Conservation (phyloP, 192 early-diverging fungal species). For the Coemansia sp. region DNA sequence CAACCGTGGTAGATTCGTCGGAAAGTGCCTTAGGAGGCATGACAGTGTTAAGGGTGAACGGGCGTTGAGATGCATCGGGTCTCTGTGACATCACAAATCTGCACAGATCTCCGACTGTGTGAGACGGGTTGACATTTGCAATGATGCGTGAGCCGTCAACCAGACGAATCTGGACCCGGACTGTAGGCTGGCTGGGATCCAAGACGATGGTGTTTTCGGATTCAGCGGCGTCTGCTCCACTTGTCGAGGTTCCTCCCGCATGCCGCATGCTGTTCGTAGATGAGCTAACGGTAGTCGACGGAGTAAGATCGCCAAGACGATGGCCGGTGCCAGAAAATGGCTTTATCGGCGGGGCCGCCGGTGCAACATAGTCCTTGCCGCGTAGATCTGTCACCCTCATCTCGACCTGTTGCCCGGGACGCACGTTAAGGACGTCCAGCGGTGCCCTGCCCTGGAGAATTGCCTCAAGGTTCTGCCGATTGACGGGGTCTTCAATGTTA, state of each 20-base stretch:
- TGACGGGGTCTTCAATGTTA: constrained; percentile 83
- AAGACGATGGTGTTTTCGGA: constrained; percentile 54
- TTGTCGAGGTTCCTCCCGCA: neutral
- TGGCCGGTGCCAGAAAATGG: constrained; percentile 82
- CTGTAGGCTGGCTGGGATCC: constrained; percentile 75
- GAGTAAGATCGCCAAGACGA: constrained; percentile 68
- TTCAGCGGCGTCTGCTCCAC: constrained; percentile 2
- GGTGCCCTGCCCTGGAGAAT: constrained; percentile 93
- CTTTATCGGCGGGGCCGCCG: constrained; percentile 62
- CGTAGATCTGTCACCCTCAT: constrained; percentile 79
- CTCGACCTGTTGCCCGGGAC: constrained; percentile 87
- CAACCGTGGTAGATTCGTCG: constrained; percentile 70
- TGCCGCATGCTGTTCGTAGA: constrained; percentile 19
- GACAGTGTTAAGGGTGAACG: constrained; percentile 79
- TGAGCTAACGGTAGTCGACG: constrained; percentile 16
- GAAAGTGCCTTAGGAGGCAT: constrained; percentile 83
- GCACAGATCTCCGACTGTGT: constrained; percentile 85
- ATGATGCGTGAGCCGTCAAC: constrained; percentile 87
- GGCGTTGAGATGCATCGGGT: constrained; percentile 60
- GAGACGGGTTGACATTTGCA: constrained; percentile 88
- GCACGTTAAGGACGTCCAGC: constrained; percentile 81
- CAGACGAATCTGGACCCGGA: constrained; percentile 89
- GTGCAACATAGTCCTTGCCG: constrained; percentile 85
- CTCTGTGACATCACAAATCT: constrained; percentile 71
- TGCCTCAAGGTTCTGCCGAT: constrained; percentile 78